Evolutionary conservation across 2,329 filamentous ascomycete species (phyloP).

Genomic region (Drechslerella coelobrocha): DNA sequence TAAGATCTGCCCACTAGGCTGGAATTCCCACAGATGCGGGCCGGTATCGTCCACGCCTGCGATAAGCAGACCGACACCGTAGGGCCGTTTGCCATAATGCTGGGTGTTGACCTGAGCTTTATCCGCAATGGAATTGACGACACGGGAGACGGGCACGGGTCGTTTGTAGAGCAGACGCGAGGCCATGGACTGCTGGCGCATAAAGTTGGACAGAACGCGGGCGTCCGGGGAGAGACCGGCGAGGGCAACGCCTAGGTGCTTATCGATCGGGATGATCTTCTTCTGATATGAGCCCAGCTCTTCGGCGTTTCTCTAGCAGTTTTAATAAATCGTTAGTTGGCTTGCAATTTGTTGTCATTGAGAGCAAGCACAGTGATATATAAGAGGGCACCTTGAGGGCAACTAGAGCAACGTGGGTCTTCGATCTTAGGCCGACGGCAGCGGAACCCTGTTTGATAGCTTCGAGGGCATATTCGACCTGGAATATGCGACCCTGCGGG

Average conservation of each 20-base stretch:
- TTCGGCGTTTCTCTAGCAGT: slow-evolving; percentile 86
- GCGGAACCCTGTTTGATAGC: slow-evolving; percentile 99
- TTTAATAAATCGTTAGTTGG: slow-evolving; percentile 37
- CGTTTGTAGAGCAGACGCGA: slow-evolving; percentile 96
- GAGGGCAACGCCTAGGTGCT: slow-evolving; percentile 93
- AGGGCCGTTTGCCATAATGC: slow-evolving; percentile 93
- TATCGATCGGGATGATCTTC: slow-evolving; percentile 96
- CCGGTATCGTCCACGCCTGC: slow-evolving; percentile 93
- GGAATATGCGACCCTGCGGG: slow-evolving; percentile 98
- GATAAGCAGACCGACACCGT: slow-evolving; percentile 90
- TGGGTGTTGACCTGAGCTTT: slow-evolving; percentile 98
- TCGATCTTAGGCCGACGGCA: slow-evolving; percentile 94
- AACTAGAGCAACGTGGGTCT: slow-evolving; percentile 94
- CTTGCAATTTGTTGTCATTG: slow-evolving; percentile 26
- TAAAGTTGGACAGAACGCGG: slow-evolving; percentile 99
- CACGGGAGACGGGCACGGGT: slow-evolving; percentile 84
- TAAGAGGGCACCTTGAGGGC: slow-evolving; percentile 79
- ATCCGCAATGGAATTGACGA: slow-evolving; percentile 90
- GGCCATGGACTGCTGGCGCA: slow-evolving; percentile 98
- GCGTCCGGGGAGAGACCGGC: slow-evolving; percentile 96
- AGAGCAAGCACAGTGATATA: background rate
- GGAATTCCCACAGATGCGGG: slow-evolving; percentile 97
- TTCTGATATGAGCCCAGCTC: slow-evolving; percentile 99
- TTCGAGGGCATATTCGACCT: slow-evolving; percentile 98
- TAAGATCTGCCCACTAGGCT: slow-evolving; percentile 92